Percentiles rank a stretch among this genome's conserved stretches.
Evolutionary conservation across 179 eudicot genomes (phyloP).

Genomic region (Camellia oleifera): DNA sequence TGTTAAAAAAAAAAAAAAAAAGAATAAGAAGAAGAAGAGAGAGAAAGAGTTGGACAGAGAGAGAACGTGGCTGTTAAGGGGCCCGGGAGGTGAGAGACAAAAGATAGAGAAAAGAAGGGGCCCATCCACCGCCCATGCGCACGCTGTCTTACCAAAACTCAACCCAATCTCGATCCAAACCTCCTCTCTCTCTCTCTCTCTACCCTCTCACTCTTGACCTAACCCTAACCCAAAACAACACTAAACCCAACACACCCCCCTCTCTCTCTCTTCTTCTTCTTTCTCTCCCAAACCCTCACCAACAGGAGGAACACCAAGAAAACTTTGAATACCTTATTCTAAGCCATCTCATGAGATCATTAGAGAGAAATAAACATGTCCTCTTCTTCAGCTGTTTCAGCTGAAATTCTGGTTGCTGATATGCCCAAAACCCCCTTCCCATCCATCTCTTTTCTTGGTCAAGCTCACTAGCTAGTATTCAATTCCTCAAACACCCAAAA

Average conservation of each 20-base stretch:
- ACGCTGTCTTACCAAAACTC: constrained; percentile 42
- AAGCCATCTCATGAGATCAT: constrained; percentile 5
- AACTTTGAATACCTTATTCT: background rate
- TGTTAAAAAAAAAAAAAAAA: no score
- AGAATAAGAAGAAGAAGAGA: no score
- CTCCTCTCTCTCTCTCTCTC: constrained; percentile 1
- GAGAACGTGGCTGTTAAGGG: background rate
- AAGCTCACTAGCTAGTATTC: constrained; percentile 5
- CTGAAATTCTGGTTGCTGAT: constrained; percentile 23
- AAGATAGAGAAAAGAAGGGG: no score
- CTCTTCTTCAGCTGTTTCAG: constrained; percentile 27
- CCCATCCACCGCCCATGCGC: constrained; percentile 68
- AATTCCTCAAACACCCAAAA: constrained; percentile 2
- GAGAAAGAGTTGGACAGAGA: constrained; percentile 20
- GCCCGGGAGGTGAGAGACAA: constrained; percentile 6
- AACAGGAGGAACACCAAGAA: background rate
- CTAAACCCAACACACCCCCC: constrained; percentile 21
- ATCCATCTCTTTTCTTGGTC: constrained; percentile 5
- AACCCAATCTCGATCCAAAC: constrained; percentile 31
- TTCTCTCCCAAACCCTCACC: constrained; percentile 31
- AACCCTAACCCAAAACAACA: constrained; percentile 49
- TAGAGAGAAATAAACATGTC: constrained; percentile 20
- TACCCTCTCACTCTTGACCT: constrained; percentile 24
- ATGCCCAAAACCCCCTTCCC: background rate
- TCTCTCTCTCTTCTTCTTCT: constrained; percentile 19